Percentiles rank a stretch among this genome's conserved stretches.
phyloP scores from a whole-genome alignment of 1,139 yeast genomes.

The Debaryomyces sp. region DNA sequence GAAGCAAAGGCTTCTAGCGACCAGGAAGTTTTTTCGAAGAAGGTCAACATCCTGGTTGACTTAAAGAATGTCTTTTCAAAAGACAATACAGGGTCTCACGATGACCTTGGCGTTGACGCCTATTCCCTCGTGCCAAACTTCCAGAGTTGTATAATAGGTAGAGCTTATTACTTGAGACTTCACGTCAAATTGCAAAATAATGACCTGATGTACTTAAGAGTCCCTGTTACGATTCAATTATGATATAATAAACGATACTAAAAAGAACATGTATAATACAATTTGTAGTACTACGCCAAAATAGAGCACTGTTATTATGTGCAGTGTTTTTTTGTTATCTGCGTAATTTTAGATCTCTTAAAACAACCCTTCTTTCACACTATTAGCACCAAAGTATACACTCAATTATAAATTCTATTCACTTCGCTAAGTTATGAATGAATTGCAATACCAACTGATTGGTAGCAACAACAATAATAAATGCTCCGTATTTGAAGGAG shows the following conservation, averaged over 20 bases:
- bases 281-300: background rate
- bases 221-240: conserved; percentile 32
- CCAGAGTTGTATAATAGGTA: conserved; percentile 37
- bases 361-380: background rate
- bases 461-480: conserved; percentile 13
- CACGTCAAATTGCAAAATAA: conserved; percentile 31
- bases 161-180: conserved; percentile 37
- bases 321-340: background rate
- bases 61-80: conserved; percentile 18
- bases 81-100: conserved; percentile 8
- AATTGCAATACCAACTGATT: background rate
- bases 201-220: conserved; percentile 29
- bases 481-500: conserved; percentile 49
- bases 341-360: background rate
- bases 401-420: background rate
- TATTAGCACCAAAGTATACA: background rate
- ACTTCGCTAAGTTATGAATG: background rate
- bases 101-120: conserved; percentile 16
- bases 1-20: conserved; percentile 4
- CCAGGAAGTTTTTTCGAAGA: conserved; percentile 22
- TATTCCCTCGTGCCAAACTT: conserved; percentile 43
- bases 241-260: background rate
- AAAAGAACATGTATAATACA: background rate
- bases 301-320: background rate
- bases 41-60: conserved; percentile 25